Conservation (phyloP, 768 basidiomycete species). For the Xanthoconium purpureum region DNA sequence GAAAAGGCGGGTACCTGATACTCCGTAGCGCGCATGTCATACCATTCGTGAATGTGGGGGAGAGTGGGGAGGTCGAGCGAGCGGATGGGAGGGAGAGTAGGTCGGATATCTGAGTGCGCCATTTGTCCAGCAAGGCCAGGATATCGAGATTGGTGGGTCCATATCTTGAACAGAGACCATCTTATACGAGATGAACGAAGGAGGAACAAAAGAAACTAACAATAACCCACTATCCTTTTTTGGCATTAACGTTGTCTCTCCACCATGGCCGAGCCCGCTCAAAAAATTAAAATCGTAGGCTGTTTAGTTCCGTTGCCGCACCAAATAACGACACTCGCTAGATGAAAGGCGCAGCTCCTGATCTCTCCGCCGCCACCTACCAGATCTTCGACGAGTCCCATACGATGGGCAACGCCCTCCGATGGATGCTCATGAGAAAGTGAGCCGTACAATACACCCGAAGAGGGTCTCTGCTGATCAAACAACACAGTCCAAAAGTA, state of each 20-base stretch:
- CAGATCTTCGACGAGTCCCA: slow-evolving; percentile 93
- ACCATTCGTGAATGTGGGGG: slow-evolving; percentile 10
- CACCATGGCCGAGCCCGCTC: slow-evolving; percentile 26
- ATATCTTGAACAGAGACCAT: background rate
- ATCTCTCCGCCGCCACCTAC: slow-evolving; percentile 87
- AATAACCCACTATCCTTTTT: slow-evolving; percentile 2
- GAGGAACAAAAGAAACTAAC: background rate
- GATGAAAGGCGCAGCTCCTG: slow-evolving; percentile 80
- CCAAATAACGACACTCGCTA: slow-evolving; percentile 33
- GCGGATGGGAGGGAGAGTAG: slow-evolving; percentile 52
- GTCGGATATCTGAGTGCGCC: slow-evolving; percentile 33
- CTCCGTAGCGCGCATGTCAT: background rate
- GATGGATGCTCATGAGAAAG: slow-evolving; percentile 99
- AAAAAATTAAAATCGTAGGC: slow-evolving; percentile 35
- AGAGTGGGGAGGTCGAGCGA: slow-evolving; percentile 39
- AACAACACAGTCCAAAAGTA: slow-evolving; percentile 73
- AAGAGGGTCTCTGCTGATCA: slow-evolving; percentile 1
- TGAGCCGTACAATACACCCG: slow-evolving; percentile 36
- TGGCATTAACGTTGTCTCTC: background rate
- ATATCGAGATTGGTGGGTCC: background rate
- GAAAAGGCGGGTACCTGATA: slow-evolving; percentile 12
- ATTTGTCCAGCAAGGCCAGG: slow-evolving; percentile 20
- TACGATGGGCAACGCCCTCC: slow-evolving; percentile 89
- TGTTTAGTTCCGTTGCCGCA: background rate
- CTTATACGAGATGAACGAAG: slow-evolving; percentile 10